phyloP scores from a whole-genome alignment of 106 monocot genomes.

The Apostasia ramifera region DNA sequence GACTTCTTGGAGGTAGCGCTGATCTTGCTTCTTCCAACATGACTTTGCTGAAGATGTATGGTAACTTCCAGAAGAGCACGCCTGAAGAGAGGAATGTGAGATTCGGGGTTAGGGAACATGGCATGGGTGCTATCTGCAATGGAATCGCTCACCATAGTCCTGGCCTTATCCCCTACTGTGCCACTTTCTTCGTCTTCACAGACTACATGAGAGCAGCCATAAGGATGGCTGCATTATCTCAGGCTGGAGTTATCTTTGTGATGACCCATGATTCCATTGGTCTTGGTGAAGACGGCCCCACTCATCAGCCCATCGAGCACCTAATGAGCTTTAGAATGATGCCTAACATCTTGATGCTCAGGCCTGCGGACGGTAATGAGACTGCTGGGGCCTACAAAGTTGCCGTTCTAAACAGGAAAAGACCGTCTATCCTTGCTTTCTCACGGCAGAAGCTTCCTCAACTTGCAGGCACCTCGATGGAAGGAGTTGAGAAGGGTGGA shows the following conservation, averaged over 20 bases:
- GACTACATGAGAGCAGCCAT: constrained; percentile 87
- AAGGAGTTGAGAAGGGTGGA: constrained; percentile 73
- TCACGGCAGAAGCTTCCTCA: constrained; percentile 73
- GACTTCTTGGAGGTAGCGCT: constrained; percentile 67
- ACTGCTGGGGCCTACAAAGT: constrained; percentile 71
- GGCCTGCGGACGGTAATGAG: constrained; percentile 74
- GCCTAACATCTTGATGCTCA: constrained; percentile 76
- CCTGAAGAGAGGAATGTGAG: constrained; percentile 67
- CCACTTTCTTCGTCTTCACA: constrained; percentile 89
- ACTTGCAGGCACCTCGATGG: constrained; percentile 60
- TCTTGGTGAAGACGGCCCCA: constrained; percentile 77
- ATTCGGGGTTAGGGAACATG: constrained; percentile 71
- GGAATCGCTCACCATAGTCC: constrained; percentile 67
- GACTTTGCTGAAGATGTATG: constrained; percentile 64
- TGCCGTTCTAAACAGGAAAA: constrained; percentile 53
- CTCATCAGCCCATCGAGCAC: constrained; percentile 78
- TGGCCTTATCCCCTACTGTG: constrained; percentile 75
- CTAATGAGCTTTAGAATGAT: constrained; percentile 64
- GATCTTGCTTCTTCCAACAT: constrained; percentile 86
- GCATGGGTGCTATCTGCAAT: constrained; percentile 80
- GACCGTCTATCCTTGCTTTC: constrained; percentile 60
- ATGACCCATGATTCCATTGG: constrained; percentile 89
- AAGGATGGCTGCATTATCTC: constrained; percentile 54
- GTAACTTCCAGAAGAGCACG: constrained; percentile 66
- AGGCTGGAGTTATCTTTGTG: constrained; percentile 62